Evolutionary conservation across 139 green algal genomes (phyloP).

Genomic region (Coelastrella sp.): DNA sequence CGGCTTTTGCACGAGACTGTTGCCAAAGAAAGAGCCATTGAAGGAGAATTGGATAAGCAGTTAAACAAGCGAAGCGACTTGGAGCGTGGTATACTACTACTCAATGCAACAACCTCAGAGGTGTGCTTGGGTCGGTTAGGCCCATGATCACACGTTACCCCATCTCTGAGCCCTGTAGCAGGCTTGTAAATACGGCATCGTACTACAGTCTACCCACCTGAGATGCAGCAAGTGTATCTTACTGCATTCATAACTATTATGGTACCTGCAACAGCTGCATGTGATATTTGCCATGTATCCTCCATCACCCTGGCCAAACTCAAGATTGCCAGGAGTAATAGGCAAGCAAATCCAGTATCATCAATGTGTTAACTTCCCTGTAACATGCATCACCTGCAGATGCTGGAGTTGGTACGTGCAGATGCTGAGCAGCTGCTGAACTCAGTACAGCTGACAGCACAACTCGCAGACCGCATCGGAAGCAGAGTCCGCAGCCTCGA

Average conservation of each 20-base stretch:
- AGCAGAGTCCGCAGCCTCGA: slow-evolving; percentile 78
- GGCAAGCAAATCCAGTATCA: too few species aligned
- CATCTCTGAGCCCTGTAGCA: too few species aligned
- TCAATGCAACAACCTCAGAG: slow-evolving; percentile 73
- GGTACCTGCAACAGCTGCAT: too few species aligned
- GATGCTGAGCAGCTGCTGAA: slow-evolving; percentile 83
- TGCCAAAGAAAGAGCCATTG: slow-evolving; percentile 82
- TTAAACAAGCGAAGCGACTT: slow-evolving; percentile 65
- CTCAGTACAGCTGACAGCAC: slow-evolving; percentile 76
- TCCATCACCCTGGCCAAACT: background rate
- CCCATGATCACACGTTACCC: too few species aligned
- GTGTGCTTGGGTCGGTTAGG: slow-evolving; percentile 74
- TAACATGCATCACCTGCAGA: slow-evolving; percentile 54
- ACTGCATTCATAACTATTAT: too few species aligned
- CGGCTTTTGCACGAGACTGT: slow-evolving; percentile 84
- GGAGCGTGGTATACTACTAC: slow-evolving; percentile 68
- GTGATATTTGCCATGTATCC: too few species aligned
- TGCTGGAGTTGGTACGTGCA: slow-evolving; percentile 77
- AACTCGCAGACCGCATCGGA: slow-evolving; percentile 87
- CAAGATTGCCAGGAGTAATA: too few species aligned
- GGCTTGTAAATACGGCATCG: too few species aligned
- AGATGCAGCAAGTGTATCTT: too few species aligned
- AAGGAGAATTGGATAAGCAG: slow-evolving; percentile 79
- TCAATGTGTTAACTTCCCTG: background rate
- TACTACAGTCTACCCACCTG: too few species aligned